Evolutionary conservation across 495 filamentous ascomycete species (phyloP), one percentile per base, ranked within the genome.

Genomic region (Annulohypoxylon nitens): DNA sequence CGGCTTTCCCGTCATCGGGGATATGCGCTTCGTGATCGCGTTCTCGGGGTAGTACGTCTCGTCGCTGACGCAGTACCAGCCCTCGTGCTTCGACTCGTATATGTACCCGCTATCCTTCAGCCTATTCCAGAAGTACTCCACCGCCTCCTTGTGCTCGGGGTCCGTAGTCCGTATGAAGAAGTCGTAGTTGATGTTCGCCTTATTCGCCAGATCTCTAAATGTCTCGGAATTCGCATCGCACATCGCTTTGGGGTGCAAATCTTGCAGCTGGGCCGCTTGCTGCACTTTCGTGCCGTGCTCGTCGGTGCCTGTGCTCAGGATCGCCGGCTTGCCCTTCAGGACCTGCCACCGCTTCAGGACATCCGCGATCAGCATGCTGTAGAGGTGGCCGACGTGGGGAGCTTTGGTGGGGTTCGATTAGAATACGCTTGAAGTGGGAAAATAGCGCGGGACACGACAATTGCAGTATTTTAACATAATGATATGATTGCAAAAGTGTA

Each of bases 231-330:
- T 90, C 50, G 82, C 78, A 79, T 93, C 87, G 77, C 88, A 90
- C 55, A 89, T 84, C 37, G 80, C 77, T 69, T 85, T 85, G 2
- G 88, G 87, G 0, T 77, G 75, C 12, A 82, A 74, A 11, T 87
- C 87, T 7, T 91, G 89, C 72, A 86, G 81, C 14, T 83, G 81
- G 3, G 96, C 93, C 0, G 96, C 96, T 80, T 89, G 91, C 79
- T 99, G 96, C 58, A 99, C 91, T 87, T 99, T 98, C 90, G 97
- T 94, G 16, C 96, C 96, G 78, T 99, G 95, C 78, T 99, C 96
- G 79, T 99, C 96, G n/a, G 94, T 97, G 33, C 96, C 96, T 0
- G 97, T 99, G 75, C 90, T 89, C 4, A 98, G 83, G 70, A 93
- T 85, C 2, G 95, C 93, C 48, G 84, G 81, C 8, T 76, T 78